A percentile compares a stretch with the other conserved stretches of the same genome.
phyloP scores from a whole-genome alignment of 2,329 filamentous ascomycete species.

The Aspergillus udagawae region DNA sequence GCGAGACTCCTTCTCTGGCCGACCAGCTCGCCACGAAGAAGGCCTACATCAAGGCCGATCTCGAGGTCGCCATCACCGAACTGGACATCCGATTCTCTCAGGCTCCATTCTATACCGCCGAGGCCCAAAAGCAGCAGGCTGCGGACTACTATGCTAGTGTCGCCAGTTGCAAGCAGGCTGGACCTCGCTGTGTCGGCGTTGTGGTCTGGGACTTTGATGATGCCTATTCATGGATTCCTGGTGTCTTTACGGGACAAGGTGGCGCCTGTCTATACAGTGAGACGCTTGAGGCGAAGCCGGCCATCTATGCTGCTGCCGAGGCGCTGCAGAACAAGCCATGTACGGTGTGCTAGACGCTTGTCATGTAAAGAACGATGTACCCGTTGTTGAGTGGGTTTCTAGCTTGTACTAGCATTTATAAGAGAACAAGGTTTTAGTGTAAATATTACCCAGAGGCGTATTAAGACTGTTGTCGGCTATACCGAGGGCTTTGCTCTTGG shows the following conservation, averaged over 20 bases:
- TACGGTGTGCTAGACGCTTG: background rate
- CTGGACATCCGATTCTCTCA: constrained; percentile 45
- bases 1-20: constrained; percentile 33
- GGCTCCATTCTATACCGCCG: constrained; percentile 15
- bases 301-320: constrained; percentile 27
- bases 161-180: constrained; percentile 16
- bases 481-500: no score
- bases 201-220: constrained; percentile 35
- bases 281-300: constrained; percentile 40
- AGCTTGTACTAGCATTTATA: no score
- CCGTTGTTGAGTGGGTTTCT: no score
- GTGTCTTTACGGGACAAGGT: constrained; percentile 32
- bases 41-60: constrained; percentile 28
- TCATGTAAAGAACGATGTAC: background rate
- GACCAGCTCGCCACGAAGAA: constrained; percentile 34
- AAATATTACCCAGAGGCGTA: no score
- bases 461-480: no score
- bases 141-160: constrained; percentile 22
- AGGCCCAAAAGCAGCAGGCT: constrained; percentile 18
- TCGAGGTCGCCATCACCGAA: constrained; percentile 36
- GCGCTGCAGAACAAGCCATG: constrained; percentile 7
- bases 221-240: constrained; percentile 39
- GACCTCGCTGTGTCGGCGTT: constrained; percentile 18
- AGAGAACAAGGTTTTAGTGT: no score
- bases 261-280: constrained; percentile 39